Base-by-base conservation (phyloP, 2,329 filamentous ascomycete genomes). In the Pseudocercospora pini-densiflorae region DNA sequence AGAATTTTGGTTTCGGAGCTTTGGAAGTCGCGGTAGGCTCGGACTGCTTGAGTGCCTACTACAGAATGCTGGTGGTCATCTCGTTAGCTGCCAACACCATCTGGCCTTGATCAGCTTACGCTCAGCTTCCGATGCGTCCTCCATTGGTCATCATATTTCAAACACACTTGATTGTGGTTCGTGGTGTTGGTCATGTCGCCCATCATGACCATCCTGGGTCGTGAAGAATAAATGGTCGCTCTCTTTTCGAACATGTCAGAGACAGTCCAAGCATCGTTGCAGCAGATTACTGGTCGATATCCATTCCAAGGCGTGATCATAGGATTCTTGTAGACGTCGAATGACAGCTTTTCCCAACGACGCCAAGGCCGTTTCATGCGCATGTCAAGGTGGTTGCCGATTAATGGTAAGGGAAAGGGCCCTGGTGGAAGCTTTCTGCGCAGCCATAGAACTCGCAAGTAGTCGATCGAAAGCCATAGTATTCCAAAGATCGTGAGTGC, bases 191-290 rank as follows among this genome's bases (percentile, higher is more conserved):
- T 47, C 59, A 61, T 29, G 19, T 61, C 59, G 16, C 59, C 59
- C 59, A 61, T 61, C 40, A 49, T 51, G 4, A 61, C 24, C 23
- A 61, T 12, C 12, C 23, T 27, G 23, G 59, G 59, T 21, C 59
- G 47, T 9, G 72, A 74, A 2, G 76, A 74, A 63, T 76, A 79
- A 58, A 77, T 77, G 9, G 67, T 70, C 5, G 76, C 74, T 9
- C 76, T 71, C 63, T 77, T 78, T 61, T 79, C 75, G 27, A 78
- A 67, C 31, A 78, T 61, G 27, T 78, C 77, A 16, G 68, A 73
- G 5, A 75, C 72, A 2, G 69, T 64, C 72, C 73, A 76, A 9
- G 76, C 74, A 53, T 77, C 75, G 60, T 66, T 67, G 24, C 65
- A 60, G 19, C 68, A 55, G n/a, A 69, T 66, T 2, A 64, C 61